Conservation (phyloP, 2,329 filamentous ascomycete genomes). For the Ceratocystis cubensis region DNA sequence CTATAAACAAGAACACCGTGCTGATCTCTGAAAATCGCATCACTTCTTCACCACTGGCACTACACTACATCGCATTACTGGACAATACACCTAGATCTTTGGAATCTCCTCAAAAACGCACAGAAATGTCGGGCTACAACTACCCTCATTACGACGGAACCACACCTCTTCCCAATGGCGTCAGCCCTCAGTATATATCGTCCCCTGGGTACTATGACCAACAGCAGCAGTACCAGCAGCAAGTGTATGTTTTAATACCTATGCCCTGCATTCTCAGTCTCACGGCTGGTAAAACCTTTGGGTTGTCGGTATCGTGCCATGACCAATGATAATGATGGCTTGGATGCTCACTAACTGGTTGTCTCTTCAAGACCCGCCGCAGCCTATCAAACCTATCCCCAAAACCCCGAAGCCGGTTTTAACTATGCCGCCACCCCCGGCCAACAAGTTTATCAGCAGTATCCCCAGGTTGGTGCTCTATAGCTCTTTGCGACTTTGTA, state of each 20-base stretch:
- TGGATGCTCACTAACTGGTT: background rate
- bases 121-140: slow-evolving; percentile 4
- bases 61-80: no score
- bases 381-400: slow-evolving; percentile 1
- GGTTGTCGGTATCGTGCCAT: background rate
- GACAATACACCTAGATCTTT: no score
- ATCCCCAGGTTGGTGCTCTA: slow-evolving; percentile 36
- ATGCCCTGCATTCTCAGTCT: background rate
- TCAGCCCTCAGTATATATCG: slow-evolving; percentile 1
- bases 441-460: slow-evolving; percentile 36
- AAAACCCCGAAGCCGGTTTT: background rate
- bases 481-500: background rate
- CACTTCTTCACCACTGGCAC: no score
- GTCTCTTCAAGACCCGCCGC: slow-evolving; percentile 2
- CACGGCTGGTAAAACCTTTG: background rate
- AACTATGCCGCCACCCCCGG: background rate
- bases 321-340: background rate
- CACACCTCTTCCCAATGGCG: background rate
- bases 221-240: slow-evolving; percentile 5
- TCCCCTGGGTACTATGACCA: slow-evolving; percentile 9
- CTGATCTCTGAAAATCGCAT: background rate
- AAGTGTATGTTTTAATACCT: slow-evolving; percentile 1
- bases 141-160: slow-evolving; percentile 9
- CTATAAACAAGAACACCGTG: no score
- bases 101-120: no score